Evolutionary conservation across 805 yeast genomes (phyloP), one percentile per base, ranked within the genome.

Genomic region (Cephaloascus fragrans): DNA sequence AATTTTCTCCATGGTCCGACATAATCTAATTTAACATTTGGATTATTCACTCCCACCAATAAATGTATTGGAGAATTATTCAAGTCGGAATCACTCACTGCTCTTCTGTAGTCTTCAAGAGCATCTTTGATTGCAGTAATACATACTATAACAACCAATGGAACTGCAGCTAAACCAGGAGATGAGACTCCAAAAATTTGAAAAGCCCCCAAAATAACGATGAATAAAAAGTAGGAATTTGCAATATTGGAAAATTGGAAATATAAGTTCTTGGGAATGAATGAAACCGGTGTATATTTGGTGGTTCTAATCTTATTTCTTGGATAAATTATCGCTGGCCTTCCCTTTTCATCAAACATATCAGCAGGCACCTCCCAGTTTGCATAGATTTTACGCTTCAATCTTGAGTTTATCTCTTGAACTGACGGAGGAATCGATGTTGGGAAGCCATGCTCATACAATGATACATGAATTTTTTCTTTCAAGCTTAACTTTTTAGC

Each of bases 221-320:
- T 67, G 28, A 78, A 64, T 50, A 90, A 64, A 71, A 90, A 90
- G 64, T 88, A 90, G 37, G 86, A 65, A 60, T 90, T 90, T 34
- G 98, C 98, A 45, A 89, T 75, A 57, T 89, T 90, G 48, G 74
- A 77, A 59, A 89, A 89, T 63, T 93, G 97, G 46, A 74, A 71
- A 35, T 62, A 58, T 36, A 90, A 57, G 60, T 90, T 88, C 57
- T 88, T 88, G 3, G 97, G 97, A 23, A 93, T 47, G 53, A 90
- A 90, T 6, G 87, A 68, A 35, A 93, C 55, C 4, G 97, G 96
- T 2, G 97, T 90, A 59, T 90, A 90, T 63, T 87, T 90, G 2
- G 98, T 87, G 0, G 97, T 88, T 64, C 97, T 77, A 48, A 93
- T 86, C 58, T 93, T 89, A 66, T 90, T 90, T 51, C 96, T 73